Conservation (phyloP, 129 eudicot genomes). For the Flaveria sonorensis region DNA sequence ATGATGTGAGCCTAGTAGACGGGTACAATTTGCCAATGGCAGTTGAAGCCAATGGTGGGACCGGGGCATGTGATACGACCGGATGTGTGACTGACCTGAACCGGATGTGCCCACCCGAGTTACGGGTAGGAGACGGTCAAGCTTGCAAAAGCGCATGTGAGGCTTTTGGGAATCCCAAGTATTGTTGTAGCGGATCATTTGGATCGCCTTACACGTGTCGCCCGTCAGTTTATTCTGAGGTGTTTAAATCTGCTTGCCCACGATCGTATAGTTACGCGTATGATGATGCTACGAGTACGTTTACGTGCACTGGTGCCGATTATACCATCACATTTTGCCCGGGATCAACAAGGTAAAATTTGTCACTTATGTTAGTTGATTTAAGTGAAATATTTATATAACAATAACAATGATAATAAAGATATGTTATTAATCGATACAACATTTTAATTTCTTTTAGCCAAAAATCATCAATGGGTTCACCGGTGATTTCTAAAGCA, state of each 20-base stretch:
- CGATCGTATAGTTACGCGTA: conserved; percentile 77
- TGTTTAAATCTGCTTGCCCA: conserved; percentile 78
- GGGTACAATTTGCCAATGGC: conserved; percentile 68
- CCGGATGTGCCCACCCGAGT: conserved; percentile 63
- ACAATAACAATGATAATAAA: neutral
- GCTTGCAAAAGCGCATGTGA: conserved; percentile 79
- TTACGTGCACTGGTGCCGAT: conserved; percentile 74
- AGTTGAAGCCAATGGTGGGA: conserved; percentile 52
- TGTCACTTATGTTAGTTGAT: neutral
- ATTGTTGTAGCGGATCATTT: conserved; percentile 73
- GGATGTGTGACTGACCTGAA: conserved; percentile 66
- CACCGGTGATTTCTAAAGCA: conserved; percentile 29
- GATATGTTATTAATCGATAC: neutral
- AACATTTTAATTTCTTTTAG: conserved; percentile 27
- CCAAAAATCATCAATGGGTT: conserved; percentile 52
- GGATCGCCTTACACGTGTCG: conserved; percentile 58
- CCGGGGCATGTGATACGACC: conserved; percentile 58
- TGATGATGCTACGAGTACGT: conserved; percentile 81
- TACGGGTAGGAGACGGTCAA: conserved; percentile 52
- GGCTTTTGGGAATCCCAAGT: conserved; percentile 67
- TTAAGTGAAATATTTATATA: neutral
- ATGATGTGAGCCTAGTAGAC: conserved; percentile 78
- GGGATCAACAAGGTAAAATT: conserved; percentile 55
- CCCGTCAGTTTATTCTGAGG: conserved; percentile 65
- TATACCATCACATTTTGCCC: conserved; percentile 76